A percentile compares a stretch with the other conserved stretches of the same genome.
Evolutionary conservation across 1,284 basidiomycete genomes (phyloP).

Genomic region (Ustilago lituana): DNA sequence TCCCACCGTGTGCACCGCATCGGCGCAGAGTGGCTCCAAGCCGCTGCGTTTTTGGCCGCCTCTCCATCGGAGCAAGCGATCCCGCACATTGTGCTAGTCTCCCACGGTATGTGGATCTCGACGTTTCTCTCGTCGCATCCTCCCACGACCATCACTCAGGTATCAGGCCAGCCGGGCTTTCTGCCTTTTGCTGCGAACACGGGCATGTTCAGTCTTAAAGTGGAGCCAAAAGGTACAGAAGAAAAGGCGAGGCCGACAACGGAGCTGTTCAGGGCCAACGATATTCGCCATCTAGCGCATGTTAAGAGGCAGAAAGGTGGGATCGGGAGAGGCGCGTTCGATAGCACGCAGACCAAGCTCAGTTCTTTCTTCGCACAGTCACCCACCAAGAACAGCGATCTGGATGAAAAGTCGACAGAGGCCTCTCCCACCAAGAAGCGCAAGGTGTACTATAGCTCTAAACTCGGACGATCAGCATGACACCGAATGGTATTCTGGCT

Average conservation of each 20-base stretch:
- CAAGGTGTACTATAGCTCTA: constrained; percentile 18
- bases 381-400: not conserved
- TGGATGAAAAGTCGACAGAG: not conserved
- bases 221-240: constrained; percentile 4
- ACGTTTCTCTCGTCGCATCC: constrained; percentile 48
- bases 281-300: constrained; percentile 25
- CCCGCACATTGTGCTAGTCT: constrained; percentile 57
- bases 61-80: not conserved
- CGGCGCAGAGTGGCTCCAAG: constrained; percentile 28
- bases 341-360: constrained; percentile 32
- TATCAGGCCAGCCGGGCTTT: constrained; percentile 20
- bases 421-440: constrained; percentile 24
- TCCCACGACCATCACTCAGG: constrained; percentile 28
- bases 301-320: constrained; percentile 44
- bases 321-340: constrained; percentile 31
- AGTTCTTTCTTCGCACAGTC: constrained; percentile 29
- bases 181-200: constrained; percentile 52
- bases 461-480: too few species aligned
- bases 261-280: constrained; percentile 37
- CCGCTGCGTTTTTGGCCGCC: constrained; percentile 5
- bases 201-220: constrained; percentile 50
- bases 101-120: constrained; percentile 63
- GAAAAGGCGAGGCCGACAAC: not conserved
- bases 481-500: too few species aligned
- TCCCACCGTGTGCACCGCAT: constrained; percentile 17